Evolutionary conservation across 495 filamentous ascomycete genomes (phyloP), one percentile per base, ranked within the genome.

Genomic region (Cercophora newfieldiana): DNA sequence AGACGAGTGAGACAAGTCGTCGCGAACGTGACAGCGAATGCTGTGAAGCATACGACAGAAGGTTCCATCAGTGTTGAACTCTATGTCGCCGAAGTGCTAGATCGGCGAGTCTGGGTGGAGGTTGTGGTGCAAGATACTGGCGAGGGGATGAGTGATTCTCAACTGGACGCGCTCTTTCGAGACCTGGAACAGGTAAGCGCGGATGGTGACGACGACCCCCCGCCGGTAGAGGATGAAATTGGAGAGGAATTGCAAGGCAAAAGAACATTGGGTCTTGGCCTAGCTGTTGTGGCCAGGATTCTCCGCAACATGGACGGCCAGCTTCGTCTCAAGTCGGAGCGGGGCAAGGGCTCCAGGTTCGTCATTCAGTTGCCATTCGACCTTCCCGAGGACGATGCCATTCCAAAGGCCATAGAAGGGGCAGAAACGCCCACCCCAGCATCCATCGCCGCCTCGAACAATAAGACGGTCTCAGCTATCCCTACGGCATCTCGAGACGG

Each of bases 301-400:
- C 81, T 97, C 22, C 85, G 87, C n/a, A 97, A 91, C 69, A 94
- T 96, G 90, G 88, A 94, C 61, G 94, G 94, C 0, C 94, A 97
- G 66, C 75, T 98, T 21, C 86, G 91, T 24, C 80, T 98, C 6
- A 96, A 93, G 68, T 96, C 93, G 0, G 92, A 96, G 73, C 85
- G 90, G 74, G 91, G 91, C 0, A 91, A 90, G 70, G 94, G 94
- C 0, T 94, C 93, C 30, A 84, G 90, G 29, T 96, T 98, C 69
- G 83, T 90, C 21, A 86, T 94, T 16, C 85, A 87, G 63, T 72
- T 94, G 44, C 88, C 87, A 3, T 91, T 94, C 62, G 79, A 86
- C 7, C 68, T 93, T 4, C 87, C 90, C 0, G 72, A 79, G 1
- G 78, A 81, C 7, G 81, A 83, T 33, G 63, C 70, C 16, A 21